Percentiles rank a stretch among this genome's conserved stretches.
phyloP scores from a whole-genome alignment of 2,329 filamentous ascomycete species.

The Aspergillus fructus region DNA sequence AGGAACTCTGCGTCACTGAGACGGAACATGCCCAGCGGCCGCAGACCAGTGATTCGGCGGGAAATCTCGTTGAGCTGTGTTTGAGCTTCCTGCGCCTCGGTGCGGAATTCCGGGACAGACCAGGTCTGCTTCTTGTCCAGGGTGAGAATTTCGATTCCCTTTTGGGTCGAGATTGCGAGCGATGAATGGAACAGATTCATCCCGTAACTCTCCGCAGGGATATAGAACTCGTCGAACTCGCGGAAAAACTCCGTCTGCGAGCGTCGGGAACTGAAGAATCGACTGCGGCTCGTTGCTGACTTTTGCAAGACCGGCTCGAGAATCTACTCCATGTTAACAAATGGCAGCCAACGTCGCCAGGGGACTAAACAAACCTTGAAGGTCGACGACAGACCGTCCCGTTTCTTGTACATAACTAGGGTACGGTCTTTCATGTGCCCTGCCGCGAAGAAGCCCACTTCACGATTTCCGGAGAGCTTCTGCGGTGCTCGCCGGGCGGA shows the following conservation, averaged over 20 bases:
- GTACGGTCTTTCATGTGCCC: slow-evolving; percentile 96
- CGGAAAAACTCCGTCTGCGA: slow-evolving; percentile 93
- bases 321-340: slow-evolving; percentile 39
- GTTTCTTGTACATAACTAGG: slow-evolving; percentile 95
- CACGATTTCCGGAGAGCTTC: slow-evolving; percentile 79
- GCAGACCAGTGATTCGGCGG: slow-evolving; percentile 75
- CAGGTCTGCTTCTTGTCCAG: slow-evolving; percentile 96
- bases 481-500: slow-evolving; percentile 84
- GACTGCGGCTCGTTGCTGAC: slow-evolving; percentile 76
- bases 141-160: slow-evolving; percentile 93
- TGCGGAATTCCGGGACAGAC: slow-evolving; percentile 78
- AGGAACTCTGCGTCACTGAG: slow-evolving; percentile 90
- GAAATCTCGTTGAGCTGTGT: slow-evolving; percentile 79
- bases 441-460: slow-evolving; percentile 95
- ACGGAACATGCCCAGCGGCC: slow-evolving; percentile 93
- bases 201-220: slow-evolving; percentile 89
- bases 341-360: background rate
- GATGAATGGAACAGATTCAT: slow-evolving; percentile 96
- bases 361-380: slow-evolving; percentile 61
- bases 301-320: slow-evolving; percentile 95
- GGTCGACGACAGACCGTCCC: slow-evolving; percentile 84
- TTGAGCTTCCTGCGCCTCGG: slow-evolving; percentile 58
- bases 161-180: slow-evolving; percentile 84
- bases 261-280: slow-evolving; percentile 60
- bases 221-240: slow-evolving; percentile 98